Evolutionary conservation across 2,329 filamentous ascomycete genomes (phyloP), one percentile per base, ranked within the genome.

Genomic region (Lachnellula occidentalis): DNA sequence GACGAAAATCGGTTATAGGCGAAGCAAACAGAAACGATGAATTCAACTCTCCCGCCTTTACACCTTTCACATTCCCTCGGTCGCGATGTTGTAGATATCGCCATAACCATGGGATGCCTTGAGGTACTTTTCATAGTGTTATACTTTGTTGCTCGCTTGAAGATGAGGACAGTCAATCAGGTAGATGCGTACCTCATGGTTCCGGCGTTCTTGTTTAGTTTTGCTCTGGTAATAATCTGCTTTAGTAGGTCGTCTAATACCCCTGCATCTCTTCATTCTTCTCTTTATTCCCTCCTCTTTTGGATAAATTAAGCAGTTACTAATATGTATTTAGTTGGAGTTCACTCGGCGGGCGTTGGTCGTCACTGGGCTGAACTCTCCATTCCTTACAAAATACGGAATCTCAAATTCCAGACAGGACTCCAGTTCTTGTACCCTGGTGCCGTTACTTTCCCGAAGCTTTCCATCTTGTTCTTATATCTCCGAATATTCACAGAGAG

Each of bases 381-480:
- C 37, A n/a, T 49, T 45, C 24, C 43, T 37, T 19, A 17, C 37
- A 36, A 49, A 17, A 41, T 45, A 6, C 14, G 14, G 12, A 39
- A 45, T 12, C 46, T 54, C 11, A 54, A 54, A 41, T 27, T 48
- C 8, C 22, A 42, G 45, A 17, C 50, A 7, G 47, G 17, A 17
- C 12, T 43, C 4, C 14, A 34, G 17, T 31, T 50, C 19, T 14
- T 45, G 4, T 48, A 50, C 19, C n/a, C 31, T 11, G 17, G 48
- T 5, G 48, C 48, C 14, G 37, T 51, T 19, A 19, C 34, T 2
- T 45, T 51, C 8, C 48, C 53, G 8, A 55, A 43, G 27, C 27
- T 55, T 3, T 42, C 48, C 14, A 55, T 55, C 9, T 9, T 51
- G 15, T 45, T 39, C 31, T 22, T 55, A 15, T 55, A 55, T 48